Percentiles rank a stretch among this genome's conserved stretches.
Evolutionary conservation across 2,329 filamentous ascomycete species (phyloP).

Genomic region (Xylaria sp.): DNA sequence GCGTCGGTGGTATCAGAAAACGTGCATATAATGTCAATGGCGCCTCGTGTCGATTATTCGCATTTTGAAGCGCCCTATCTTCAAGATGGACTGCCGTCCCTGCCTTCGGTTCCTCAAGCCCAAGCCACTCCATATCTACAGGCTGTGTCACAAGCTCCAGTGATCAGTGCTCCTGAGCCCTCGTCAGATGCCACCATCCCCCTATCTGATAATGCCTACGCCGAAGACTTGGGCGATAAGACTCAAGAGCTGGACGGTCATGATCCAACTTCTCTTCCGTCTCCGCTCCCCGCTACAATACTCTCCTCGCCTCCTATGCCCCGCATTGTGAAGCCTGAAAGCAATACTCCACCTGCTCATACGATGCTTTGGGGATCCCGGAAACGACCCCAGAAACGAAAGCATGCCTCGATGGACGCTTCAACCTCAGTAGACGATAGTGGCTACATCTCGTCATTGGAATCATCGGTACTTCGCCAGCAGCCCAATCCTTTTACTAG

Average conservation of each 20-base stretch:
- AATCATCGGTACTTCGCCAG: slow-evolving; percentile 83
- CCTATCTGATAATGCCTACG: slow-evolving; percentile 67
- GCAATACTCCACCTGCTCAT: slow-evolving; percentile 75
- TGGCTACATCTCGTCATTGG: slow-evolving; percentile 94
- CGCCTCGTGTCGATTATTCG: slow-evolving; percentile 56
- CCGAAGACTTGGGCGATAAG: slow-evolving; percentile 57
- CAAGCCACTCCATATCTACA: slow-evolving; percentile 43
- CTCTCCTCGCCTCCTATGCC: slow-evolving; percentile 90
- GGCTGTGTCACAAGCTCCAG: slow-evolving; percentile 45
- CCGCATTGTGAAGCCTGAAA: slow-evolving; percentile 61
- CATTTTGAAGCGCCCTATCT: slow-evolving; percentile 45
- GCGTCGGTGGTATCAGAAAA: slow-evolving; percentile 61
- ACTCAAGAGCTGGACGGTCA: slow-evolving; percentile 46
- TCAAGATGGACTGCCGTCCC: slow-evolving; percentile 52
- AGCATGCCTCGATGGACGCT: slow-evolving; percentile 74
- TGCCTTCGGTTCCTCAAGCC: slow-evolving; percentile 49
- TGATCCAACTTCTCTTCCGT: slow-evolving; percentile 63
- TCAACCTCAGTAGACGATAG: slow-evolving; percentile 66
- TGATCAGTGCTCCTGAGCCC: slow-evolving; percentile 55
- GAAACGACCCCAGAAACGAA: slow-evolving; percentile 73
- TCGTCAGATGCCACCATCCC: slow-evolving; percentile 81
- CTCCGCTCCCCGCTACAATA: slow-evolving; percentile 73
- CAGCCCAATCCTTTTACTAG: slow-evolving; percentile 69
- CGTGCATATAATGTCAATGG: slow-evolving; percentile 60
- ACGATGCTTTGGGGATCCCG: slow-evolving; percentile 71